These are phyloP conservation scores for Ophiostoma australiae DNA, from an alignment of 2,329 filamentous ascomycete species.

Conservation along the genomic window DNA sequence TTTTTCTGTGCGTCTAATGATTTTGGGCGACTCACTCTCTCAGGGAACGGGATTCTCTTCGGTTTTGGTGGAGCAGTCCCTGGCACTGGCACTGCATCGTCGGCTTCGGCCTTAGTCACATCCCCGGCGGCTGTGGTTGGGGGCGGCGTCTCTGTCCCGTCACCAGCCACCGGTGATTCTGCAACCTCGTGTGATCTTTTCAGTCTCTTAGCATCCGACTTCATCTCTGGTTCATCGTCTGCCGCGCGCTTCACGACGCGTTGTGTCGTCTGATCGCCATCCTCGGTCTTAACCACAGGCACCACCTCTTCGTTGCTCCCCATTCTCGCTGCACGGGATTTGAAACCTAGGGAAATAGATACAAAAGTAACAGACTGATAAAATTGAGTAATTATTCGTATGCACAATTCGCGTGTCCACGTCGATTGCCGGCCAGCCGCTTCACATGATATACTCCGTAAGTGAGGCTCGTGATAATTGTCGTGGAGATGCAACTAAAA, in stretches of 20 bases:
- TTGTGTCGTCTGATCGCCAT: not conserved
- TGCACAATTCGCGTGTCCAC: not conserved
- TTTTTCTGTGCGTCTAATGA: not conserved
- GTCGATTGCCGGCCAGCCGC: not conserved
- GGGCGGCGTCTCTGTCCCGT: not conserved
- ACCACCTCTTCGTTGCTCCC: constrained; percentile 1
- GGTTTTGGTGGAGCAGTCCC: constrained; percentile 32
- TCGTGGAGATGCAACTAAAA: constrained; percentile 10
- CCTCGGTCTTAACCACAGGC: not conserved
- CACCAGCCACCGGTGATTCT: not conserved
- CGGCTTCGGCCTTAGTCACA: not conserved
- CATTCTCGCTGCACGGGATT: not conserved
- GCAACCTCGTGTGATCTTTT: constrained; percentile 48
- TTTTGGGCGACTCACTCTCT: constrained; percentile 57
- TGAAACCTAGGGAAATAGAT: not conserved
- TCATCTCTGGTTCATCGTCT: constrained; percentile 57
- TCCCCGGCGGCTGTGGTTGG: not conserved
- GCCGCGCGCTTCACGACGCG: constrained; percentile 62
- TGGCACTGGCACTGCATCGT: constrained; percentile 37
- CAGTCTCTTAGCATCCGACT: constrained; percentile 59
- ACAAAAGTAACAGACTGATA: not conserved
- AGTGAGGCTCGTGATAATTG: constrained; percentile 7
- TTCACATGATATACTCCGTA: not conserved
- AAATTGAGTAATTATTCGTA: not conserved
- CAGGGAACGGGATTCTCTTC: constrained; percentile 75